Conservation (phyloP, 176 grass and related monocot genomes). For the Tuctoria greenei region DNA sequence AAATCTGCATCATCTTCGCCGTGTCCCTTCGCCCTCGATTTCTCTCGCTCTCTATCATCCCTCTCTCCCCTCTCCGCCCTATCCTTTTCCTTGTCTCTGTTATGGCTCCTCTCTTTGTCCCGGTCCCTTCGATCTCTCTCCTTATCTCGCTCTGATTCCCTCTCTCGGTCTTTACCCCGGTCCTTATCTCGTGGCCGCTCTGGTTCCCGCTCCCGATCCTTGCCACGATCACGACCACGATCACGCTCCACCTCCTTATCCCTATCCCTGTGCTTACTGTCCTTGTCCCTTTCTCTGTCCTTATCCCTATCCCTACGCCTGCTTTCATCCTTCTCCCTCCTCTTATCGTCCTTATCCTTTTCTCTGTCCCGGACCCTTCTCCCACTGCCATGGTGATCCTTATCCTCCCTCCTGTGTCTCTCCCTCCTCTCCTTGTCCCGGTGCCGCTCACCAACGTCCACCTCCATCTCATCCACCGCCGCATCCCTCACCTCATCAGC, state of each 20-base stretch:
- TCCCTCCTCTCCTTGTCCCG: constrained; percentile 57
- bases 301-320: constrained; percentile 35
- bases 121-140: constrained; percentile 59
- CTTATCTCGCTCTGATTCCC: constrained; percentile 40
- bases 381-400: constrained; percentile 38
- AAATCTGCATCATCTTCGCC: constrained; percentile 42
- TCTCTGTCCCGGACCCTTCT: constrained; percentile 57
- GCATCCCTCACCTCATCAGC: constrained; percentile 39
- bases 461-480: constrained; percentile 44
- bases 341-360: constrained; percentile 51
- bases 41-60: constrained; percentile 53
- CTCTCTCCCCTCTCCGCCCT: constrained; percentile 30
- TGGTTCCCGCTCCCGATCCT: constrained; percentile 55
- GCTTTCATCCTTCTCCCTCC: constrained; percentile 43
- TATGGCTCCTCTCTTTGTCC: constrained; percentile 55
- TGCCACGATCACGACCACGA: constrained; percentile 44
- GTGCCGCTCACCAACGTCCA: constrained; percentile 46
- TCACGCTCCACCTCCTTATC: constrained; percentile 42
- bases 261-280: constrained; percentile 41
- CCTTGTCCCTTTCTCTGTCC: constrained; percentile 44
- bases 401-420: constrained; percentile 48
- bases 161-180: constrained; percentile 42
- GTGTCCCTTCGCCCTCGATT: constrained; percentile 52
- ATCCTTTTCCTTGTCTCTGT: constrained; percentile 57
- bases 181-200: constrained; percentile 34